phyloP scores from a whole-genome alignment of 805 yeast species.

The Torulaspora microellipsoides region DNA sequence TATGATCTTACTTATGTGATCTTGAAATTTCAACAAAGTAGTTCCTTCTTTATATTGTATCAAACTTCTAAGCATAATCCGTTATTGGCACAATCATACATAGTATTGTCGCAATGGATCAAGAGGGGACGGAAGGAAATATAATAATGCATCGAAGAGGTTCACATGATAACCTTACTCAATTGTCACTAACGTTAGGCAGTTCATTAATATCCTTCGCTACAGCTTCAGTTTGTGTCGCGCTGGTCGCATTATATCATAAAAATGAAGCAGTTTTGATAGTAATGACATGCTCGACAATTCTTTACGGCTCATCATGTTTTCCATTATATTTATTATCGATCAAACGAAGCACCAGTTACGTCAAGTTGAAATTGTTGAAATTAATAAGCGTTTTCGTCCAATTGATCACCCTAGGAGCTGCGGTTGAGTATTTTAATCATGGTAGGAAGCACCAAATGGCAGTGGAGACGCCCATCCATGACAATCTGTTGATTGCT shows the following conservation, averaged over 20 bases:
- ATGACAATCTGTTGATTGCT: conserved; percentile 14
- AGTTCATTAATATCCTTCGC: conserved; percentile 18
- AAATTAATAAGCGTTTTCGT: conserved; percentile 9
- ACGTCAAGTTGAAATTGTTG: not conserved
- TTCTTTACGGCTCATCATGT: conserved; percentile 17
- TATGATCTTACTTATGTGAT: too few relatives aligned
- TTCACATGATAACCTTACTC: conserved; percentile 1
- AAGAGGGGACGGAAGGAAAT: not conserved
- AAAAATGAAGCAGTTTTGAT: conserved; percentile 20
- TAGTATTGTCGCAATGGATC: not conserved
- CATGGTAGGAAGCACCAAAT: conserved; percentile 7
- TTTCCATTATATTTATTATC: conserved; percentile 6
- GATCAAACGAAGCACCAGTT: not conserved
- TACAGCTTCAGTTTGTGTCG: conserved; percentile 22
- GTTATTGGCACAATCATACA: too few relatives aligned
- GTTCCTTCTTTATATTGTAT: too few relatives aligned
- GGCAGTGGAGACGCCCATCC: conserved; percentile 5
- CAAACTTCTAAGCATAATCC: too few relatives aligned
- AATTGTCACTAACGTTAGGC: conserved; percentile 4
- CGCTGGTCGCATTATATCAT: conserved; percentile 19
- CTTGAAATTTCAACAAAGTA: too few relatives aligned
- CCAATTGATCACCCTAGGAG: conserved; percentile 19
- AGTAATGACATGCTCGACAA: conserved; percentile 23
- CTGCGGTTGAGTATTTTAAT: conserved; percentile 22
- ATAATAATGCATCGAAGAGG: conserved; percentile 1